These are phyloP conservation scores for Lachnellula cervina DNA, from an alignment of 2,329 filamentous ascomycete species.

Conservation along the genomic window DNA sequence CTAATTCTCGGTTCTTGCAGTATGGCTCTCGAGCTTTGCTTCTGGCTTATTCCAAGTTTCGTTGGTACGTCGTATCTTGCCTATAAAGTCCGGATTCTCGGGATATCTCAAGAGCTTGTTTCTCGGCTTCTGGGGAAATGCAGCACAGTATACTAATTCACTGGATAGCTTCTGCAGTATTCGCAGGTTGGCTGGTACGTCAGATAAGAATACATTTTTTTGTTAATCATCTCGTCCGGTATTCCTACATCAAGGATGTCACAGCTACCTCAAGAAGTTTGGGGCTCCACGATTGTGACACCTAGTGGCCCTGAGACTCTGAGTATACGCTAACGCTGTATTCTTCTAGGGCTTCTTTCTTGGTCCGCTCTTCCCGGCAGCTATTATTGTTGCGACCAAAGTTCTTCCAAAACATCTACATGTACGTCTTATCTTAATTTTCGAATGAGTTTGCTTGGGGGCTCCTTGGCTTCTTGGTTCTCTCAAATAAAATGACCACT, in stretches of 20 bases:
- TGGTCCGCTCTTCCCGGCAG: conserved; percentile 73
- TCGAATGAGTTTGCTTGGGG: too few relatives aligned
- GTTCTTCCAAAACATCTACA: conserved; percentile 69
- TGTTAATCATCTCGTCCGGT: background rate
- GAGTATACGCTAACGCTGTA: background rate
- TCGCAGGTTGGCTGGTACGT: conserved; percentile 54
- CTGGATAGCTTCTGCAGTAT: conserved; percentile 54
- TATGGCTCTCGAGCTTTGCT: conserved; percentile 63
- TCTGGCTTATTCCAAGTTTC: conserved; percentile 78
- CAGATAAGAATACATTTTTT: background rate
- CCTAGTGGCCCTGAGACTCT: background rate
- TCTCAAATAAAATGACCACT: too few relatives aligned
- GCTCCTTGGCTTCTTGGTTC: too few relatives aligned
- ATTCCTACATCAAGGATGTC: too few relatives aligned
- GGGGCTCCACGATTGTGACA: background rate
- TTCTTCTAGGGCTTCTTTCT: conserved; percentile 65
- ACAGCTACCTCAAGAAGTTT: background rate
- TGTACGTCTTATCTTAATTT: conserved; percentile 37
- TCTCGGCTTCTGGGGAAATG: too few relatives aligned
- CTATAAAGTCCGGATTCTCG: too few relatives aligned
- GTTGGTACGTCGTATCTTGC: conserved; percentile 35
- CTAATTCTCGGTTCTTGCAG: too few relatives aligned
- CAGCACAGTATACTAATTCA: too few relatives aligned
- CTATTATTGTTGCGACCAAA: conserved; percentile 68
- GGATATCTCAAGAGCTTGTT: too few relatives aligned